These are phyloP conservation scores for Acmispon strigosus DNA, from an alignment of 306 rosid species.

Conservation along the genomic window DNA sequence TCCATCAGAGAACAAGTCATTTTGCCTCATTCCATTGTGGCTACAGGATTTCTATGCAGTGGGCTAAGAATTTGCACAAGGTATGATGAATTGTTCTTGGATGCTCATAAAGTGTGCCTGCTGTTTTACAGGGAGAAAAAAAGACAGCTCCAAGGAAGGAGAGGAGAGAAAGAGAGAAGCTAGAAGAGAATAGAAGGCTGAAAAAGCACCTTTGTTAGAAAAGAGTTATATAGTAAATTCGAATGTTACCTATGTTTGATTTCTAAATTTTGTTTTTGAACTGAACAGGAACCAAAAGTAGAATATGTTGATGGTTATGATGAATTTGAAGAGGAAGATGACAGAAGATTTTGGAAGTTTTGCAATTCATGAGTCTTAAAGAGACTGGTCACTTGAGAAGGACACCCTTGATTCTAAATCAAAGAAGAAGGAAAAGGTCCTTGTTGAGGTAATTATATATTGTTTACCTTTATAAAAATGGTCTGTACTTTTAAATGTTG, in stretches of 20 bases:
- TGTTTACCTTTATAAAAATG: not conserved
- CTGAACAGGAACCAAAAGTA: conserved; percentile 53
- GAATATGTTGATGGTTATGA: conserved; percentile 78
- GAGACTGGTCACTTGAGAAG: conserved; percentile 32
- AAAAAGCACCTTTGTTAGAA: conserved; percentile 54
- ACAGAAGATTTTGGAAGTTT: conserved; percentile 71
- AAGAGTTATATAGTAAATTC: conserved; percentile 42
- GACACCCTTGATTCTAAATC: conserved; percentile 43
- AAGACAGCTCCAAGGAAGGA: conserved; percentile 59
- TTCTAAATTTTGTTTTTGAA: conserved; percentile 3
- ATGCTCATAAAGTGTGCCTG: not conserved
- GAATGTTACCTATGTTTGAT: not conserved
- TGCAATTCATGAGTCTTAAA: conserved; percentile 19
- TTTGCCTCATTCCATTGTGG: too few species aligned
- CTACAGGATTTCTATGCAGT: too few species aligned
- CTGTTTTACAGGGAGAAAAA: conserved; percentile 57
- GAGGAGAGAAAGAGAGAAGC: conserved; percentile 76
- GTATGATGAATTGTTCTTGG: too few species aligned
- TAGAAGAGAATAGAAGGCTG: conserved; percentile 87
- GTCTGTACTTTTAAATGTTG: too few species aligned
- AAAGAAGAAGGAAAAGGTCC: conserved; percentile 54
- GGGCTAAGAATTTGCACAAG: too few species aligned
- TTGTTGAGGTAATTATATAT: conserved; percentile 69
- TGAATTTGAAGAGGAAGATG: conserved; percentile 76
- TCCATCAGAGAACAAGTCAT: too few species aligned